Percentiles rank a stretch among this genome's conserved stretches.
Evolutionary conservation across 2,329 filamentous ascomycete genomes (phyloP).

Genomic region (Apiospora hydei): DNA sequence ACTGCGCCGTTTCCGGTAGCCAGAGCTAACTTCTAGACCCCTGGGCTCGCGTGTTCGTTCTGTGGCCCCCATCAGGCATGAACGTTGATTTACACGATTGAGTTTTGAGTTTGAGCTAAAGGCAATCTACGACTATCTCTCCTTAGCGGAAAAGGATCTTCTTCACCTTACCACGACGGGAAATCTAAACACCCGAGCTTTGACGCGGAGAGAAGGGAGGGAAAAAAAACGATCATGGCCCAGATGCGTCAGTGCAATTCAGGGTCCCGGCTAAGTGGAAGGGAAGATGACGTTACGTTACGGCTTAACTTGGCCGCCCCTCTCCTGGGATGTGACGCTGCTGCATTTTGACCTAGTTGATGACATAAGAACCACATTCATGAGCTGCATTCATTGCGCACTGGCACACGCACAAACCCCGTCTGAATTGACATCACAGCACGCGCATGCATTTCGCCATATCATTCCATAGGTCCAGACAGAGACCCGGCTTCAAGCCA

Average conservation of each 20-base stretch:
- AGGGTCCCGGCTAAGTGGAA: slow-evolving; percentile 9
- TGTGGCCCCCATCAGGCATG: background rate
- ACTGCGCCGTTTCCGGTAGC: background rate
- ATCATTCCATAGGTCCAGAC: background rate
- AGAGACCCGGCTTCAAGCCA: background rate
- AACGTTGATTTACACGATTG: slow-evolving; percentile 17
- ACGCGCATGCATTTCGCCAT: too few relatives aligned
- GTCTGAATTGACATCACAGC: background rate
- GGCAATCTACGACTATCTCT: background rate
- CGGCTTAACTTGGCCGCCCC: background rate
- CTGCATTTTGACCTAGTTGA: background rate
- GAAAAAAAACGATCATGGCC: background rate
- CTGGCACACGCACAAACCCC: background rate
- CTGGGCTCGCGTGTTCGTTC: background rate
- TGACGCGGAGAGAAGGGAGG: background rate
- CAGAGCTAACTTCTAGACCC: background rate
- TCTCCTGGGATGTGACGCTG: background rate
- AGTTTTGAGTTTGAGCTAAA: slow-evolving; percentile 1
- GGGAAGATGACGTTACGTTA: background rate
- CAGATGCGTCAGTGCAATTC: background rate
- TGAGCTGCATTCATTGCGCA: background rate
- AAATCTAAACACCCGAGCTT: background rate
- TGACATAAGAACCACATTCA: background rate
- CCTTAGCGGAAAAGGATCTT: background rate
- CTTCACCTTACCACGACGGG: background rate